Conservation (phyloP, 2,329 filamentous ascomycete species). For the Cadophora sp. region DNA sequence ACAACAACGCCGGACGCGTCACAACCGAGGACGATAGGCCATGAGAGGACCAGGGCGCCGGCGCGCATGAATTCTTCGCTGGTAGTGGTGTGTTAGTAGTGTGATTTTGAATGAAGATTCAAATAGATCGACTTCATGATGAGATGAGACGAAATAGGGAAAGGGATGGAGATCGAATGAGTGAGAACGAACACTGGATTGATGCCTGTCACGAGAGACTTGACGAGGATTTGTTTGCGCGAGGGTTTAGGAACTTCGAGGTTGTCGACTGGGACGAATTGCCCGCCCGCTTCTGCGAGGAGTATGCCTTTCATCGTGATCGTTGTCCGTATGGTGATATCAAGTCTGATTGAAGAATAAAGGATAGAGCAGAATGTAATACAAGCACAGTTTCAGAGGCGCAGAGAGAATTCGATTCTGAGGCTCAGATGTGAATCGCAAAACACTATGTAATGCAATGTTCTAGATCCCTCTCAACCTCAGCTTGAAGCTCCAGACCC, state of each 20-base stretch:
- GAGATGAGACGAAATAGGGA: not conserved
- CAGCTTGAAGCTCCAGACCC: not conserved
- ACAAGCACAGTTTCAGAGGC: not conserved
- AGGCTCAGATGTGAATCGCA: no score
- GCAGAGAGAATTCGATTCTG: no score
- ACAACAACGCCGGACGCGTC: conserved; percentile 47
- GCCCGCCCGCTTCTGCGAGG: conserved; percentile 30
- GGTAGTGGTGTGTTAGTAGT: not conserved
- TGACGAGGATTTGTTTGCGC: conserved; percentile 46
- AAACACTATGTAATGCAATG: no score
- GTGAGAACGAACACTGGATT: conserved; percentile 45
- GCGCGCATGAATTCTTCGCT: conserved; percentile 46
- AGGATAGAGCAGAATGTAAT: not conserved
- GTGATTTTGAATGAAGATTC: not conserved
- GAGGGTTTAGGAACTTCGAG: conserved; percentile 42
- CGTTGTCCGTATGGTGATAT: not conserved
- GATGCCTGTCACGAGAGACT: conserved; percentile 46
- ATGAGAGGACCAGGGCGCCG: conserved; percentile 44
- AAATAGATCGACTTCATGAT: no score
- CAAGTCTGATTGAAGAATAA: not conserved
- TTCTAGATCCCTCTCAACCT: not conserved
- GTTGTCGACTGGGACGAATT: conserved; percentile 31
- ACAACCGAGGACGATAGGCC: conserved; percentile 49
- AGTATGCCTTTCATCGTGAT: conserved; percentile 40
- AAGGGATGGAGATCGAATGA: not conserved